Evolutionary conservation across 768 basidiomycete species (phyloP), one percentile per base, ranked within the genome.

Genomic region (Nevesoporus exiguus): DNA sequence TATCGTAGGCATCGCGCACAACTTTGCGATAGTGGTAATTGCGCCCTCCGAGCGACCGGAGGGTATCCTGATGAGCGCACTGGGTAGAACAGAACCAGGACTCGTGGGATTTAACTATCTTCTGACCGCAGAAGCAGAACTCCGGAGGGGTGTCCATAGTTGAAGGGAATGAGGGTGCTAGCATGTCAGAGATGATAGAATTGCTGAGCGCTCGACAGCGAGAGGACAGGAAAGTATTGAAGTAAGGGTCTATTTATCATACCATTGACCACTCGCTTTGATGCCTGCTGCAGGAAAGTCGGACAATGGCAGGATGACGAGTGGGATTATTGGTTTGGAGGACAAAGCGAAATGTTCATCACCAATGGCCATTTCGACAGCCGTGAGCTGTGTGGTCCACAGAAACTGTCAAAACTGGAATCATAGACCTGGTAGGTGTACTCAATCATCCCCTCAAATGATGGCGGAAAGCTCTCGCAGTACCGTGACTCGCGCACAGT

Each of bases 41-140:
- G 7, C 55, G 47, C 14, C 49, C 51, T 2, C 45, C 59, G 22
- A 71, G 64, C 3, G 68, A 61, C 24, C 61, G 59, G 17, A 70
- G 57, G 24, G 70, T 47, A 21, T 71, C 70, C 15, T 17, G 34
- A 21, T 61, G 68, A 9, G 69, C 70, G 11, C 69, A 71, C 0
- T 51, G 2, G 3, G 52, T 54, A 19, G 70, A 70, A 36, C 69
- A 70, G 43, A 57, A 71, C 55, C 56, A 69, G 41, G 61, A 66
- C 0, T 71, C 68, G 34, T 70, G 69, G 14, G 49, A 58, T 47
- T 61, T 49, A 0, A 57, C 39, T 0, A 70, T 70, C 34, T 39
- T 44, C 13, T 36, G 53, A 15, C 70, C 70, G 15, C 69, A 71
- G 42, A 63, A 62, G 41, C 69, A 70, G 15, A 55, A 31, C 19